Evolutionary conservation across 1,284 basidiomycete genomes (phyloP).

Genomic region (Apiotrichum siamense): DNA sequence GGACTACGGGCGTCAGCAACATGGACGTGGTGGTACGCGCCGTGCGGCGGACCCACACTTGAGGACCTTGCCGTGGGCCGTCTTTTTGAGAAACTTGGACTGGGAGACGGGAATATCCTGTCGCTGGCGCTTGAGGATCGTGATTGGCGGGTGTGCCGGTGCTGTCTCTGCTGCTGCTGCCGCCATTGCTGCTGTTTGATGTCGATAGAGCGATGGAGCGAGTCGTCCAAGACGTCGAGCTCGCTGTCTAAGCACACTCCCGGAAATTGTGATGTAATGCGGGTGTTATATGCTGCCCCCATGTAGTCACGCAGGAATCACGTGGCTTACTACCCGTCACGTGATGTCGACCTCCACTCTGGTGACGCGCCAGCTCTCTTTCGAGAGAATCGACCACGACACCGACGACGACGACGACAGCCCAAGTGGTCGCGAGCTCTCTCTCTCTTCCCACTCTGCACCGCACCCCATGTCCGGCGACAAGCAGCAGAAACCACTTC

Average conservation of each 20-base stretch:
- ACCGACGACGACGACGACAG: too few species aligned
- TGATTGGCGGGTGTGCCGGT: constrained; percentile 52
- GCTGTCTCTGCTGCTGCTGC: constrained; percentile 12
- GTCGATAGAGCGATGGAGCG: background rate
- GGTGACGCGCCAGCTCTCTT: too few species aligned
- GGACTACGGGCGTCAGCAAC: constrained; percentile 53
- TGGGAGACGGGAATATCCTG: constrained; percentile 70
- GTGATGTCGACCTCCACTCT: too few species aligned
- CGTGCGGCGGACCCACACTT: constrained; percentile 58
- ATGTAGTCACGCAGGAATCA: too few species aligned
- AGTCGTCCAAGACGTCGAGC: background rate
- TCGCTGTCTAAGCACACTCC: too few species aligned
- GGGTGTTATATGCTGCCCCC: too few species aligned
- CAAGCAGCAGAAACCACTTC: constrained; percentile 30
- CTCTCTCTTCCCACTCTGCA: background rate
- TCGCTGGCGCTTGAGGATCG: constrained; percentile 67
- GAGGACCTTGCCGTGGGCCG: constrained; percentile 85
- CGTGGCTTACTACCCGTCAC: too few species aligned
- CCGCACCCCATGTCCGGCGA: background rate
- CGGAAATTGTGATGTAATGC: too few species aligned
- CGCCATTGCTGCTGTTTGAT: constrained; percentile 9
- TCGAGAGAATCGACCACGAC: too few species aligned
- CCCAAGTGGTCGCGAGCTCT: background rate
- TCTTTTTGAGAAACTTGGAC: constrained; percentile 91
- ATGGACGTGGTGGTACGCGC: background rate